Base-by-base conservation (phyloP, 352 stramenopile genomes). In the Globisporangium spinosum region DNA sequence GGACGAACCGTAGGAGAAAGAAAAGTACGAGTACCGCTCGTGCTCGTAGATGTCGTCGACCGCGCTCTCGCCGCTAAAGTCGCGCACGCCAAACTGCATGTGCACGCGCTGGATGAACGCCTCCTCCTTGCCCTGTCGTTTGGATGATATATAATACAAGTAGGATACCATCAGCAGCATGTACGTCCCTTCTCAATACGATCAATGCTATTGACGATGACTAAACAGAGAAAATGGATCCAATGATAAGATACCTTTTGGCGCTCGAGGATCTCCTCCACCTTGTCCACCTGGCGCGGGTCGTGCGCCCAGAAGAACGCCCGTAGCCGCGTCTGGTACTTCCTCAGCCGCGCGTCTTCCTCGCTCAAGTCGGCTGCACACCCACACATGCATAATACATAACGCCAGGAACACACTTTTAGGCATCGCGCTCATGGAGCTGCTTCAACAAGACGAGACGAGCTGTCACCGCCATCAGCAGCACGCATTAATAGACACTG, bases 41-140 rank as follows among this genome's bases (percentile, higher is more conserved):
- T 94, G 83, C 67, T 94, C 85, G 70, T 92, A 94, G 27, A 90
- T 70, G 45, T 91, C 85, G 68, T 94, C 85, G 7, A 91, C 71
- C 2, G 82, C 83, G 35, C 77, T 69, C 65, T 93, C 82, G 8
- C 82, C 83, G 51, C 78, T 76, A 55, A 92, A 88, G 65, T 94
- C 85, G 13, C 85, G 83, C 53, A 87, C 85, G 25, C 80, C 85
- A 51, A 85, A 84, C 57, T 92, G 75, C 15, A 70, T 70, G 62
- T 94, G 83, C 32, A 91, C 74, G 8, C 70, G 73, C 69, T 89
- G 80, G 53, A 94, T 58, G 58, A 88, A 78, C 61, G 66, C 71
- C 40, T 92, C 83, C 23, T 94, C 85, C 3, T 76, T 67, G 29
- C 74, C 85, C 77, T 89, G 35, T 38, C 27, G 23, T n/a, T 49